Conservation (phyloP, 768 basidiomycete genomes). For the Tremella fuciformis region DNA sequence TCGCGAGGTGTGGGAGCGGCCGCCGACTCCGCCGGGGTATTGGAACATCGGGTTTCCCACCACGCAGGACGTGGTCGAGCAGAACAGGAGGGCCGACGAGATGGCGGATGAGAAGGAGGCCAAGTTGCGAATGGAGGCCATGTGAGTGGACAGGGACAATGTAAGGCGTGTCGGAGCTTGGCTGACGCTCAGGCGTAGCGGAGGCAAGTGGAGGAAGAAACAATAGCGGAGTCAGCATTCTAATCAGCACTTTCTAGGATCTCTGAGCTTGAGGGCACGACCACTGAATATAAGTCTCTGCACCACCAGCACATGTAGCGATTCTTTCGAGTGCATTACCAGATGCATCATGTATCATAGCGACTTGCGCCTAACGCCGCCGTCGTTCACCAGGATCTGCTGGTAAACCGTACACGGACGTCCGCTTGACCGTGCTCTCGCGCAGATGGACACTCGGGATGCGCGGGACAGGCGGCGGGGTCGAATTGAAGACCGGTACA, state of each 20-base stretch:
- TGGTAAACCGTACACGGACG: not conserved
- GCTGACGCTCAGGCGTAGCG: conserved; percentile 20
- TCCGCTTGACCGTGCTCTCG: conserved; percentile 7
- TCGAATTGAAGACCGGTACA: conserved; percentile 29
- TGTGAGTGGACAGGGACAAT: conserved; percentile 51
- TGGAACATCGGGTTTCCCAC: conserved; percentile 88
- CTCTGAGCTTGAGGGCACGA: not conserved
- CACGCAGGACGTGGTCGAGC: conserved; percentile 73
- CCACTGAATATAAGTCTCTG: not conserved
- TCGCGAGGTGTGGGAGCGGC: conserved; percentile 60
- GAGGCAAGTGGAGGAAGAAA: conserved; percentile 42
- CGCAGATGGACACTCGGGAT: conserved; percentile 39
- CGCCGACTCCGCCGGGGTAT: conserved; percentile 77
- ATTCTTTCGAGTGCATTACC: not conserved
- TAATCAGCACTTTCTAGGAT: not conserved
- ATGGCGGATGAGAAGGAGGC: conserved; percentile 68
- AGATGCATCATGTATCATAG: conserved; percentile 2
- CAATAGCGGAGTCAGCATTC: conserved; percentile 6
- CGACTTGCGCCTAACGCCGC: not conserved
- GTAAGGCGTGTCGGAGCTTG: not conserved
- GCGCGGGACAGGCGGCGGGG: conserved; percentile 42
- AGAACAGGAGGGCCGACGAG: conserved; percentile 69
- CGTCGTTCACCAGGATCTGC: not conserved
- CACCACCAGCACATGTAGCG: conserved; percentile 2
- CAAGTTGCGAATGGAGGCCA: conserved; percentile 62